phyloP scores from a whole-genome alignment of 768 basidiomycete species.

The Hortiboletus campestris region DNA sequence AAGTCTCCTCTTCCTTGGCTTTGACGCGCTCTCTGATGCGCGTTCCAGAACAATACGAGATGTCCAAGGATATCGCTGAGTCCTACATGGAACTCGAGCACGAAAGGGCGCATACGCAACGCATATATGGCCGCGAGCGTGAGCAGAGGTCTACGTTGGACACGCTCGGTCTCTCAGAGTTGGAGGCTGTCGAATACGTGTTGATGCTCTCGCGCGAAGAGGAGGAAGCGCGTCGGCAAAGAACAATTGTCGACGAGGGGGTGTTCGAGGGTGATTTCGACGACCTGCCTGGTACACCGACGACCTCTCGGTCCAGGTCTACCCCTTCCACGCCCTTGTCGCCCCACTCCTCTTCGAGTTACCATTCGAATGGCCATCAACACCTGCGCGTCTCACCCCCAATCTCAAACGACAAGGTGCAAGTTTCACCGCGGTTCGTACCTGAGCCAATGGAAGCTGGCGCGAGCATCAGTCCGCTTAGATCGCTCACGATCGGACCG shows the following conservation, averaged over 20 bases:
- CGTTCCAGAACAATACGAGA: conserved; percentile 58
- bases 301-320: conserved; percentile 18
- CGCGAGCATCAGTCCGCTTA: conserved; percentile 30
- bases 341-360: conserved; percentile 18
- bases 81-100: conserved; percentile 51
- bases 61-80: conserved; percentile 62
- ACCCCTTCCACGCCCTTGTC: conserved; percentile 5
- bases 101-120: conserved; percentile 41
- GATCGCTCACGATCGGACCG: conserved; percentile 6
- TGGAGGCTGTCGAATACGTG: conserved; percentile 74
- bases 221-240: conserved; percentile 31
- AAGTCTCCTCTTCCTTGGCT: conserved; percentile 18
- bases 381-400: conserved; percentile 28
- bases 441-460: conserved; percentile 60
- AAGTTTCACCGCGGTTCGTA: conserved; percentile 48
- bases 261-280: conserved; percentile 54
- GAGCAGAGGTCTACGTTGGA: conserved; percentile 59
- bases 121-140: conserved; percentile 45
- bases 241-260: conserved; percentile 44
- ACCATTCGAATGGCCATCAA: conserved; percentile 23
- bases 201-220: conserved; percentile 86
- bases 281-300: conserved; percentile 5
- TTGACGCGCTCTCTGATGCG: not conserved
- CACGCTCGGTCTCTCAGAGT: conserved; percentile 68
- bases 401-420: conserved; percentile 50